Evolutionary conservation across 2,329 filamentous ascomycete species (phyloP).

Genomic region (Thelonectria rubi): DNA sequence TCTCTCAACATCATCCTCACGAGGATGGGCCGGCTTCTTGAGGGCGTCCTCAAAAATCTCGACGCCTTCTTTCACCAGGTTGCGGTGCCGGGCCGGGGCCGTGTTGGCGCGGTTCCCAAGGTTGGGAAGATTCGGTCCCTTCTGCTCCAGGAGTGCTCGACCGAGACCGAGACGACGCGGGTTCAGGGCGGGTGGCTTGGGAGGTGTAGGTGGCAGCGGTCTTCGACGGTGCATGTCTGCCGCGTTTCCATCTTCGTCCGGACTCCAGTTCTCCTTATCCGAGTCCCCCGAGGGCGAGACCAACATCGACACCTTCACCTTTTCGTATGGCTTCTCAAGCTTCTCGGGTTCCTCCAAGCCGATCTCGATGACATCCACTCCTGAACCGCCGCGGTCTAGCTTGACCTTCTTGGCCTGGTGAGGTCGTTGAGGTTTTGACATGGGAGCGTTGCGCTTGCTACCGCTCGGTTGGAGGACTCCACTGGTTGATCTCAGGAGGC

Average conservation of each 20-base stretch:
- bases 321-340: conserved; percentile 39
- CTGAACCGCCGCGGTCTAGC: conserved; percentile 68
- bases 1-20: conserved; percentile 70
- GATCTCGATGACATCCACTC: conserved; percentile 67
- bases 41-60: conserved; percentile 64
- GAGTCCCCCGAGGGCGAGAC: conserved; percentile 67
- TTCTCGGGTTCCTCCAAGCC: conserved; percentile 42
- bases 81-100: conserved; percentile 49
- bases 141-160: conserved; percentile 54
- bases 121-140: conserved; percentile 40
- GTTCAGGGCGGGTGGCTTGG: conserved; percentile 43
- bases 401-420: conserved; percentile 68
- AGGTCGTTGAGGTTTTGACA: conserved; percentile 44
- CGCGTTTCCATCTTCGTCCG: conserved; percentile 57
- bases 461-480: conserved; percentile 62
- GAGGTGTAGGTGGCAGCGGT: conserved; percentile 48
- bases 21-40: conserved; percentile 32
- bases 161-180: conserved; percentile 53
- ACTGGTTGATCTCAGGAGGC: conserved; percentile 77
- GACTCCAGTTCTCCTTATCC: conserved; percentile 93
- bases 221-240: conserved; percentile 45
- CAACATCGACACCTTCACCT: conserved; percentile 53
- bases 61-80: conserved; percentile 47
- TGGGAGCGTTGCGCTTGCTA: conserved; percentile 70
- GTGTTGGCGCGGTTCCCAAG: conserved; percentile 53